Evolutionary conservation across 225 moss, liverwort and hornwort genomes (phyloP), one percentile per base, ranked within the genome.

Genomic region (Lunularia cruciata): DNA sequence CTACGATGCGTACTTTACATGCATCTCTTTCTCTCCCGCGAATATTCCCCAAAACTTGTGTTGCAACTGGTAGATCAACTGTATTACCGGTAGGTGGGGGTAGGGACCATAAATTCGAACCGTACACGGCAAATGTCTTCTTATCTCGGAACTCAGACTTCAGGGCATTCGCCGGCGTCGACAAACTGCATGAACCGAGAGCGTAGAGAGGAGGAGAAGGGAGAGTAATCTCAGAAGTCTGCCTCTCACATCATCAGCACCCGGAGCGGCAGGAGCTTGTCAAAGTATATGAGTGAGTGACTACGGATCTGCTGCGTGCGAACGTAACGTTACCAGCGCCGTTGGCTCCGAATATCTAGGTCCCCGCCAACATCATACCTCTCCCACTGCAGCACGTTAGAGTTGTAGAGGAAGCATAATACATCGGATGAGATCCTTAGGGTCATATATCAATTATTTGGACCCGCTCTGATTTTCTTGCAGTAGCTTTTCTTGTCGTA

Each of bases 21-120:
- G 56, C 25, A 57, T 57, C 56, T 6, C 18, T 5, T 8, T 16
- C 31, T 57, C 26, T 37, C 36, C 34, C 16, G 11, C 28, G 60
- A 20, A 60, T 60, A 60, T 60, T 58, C 58, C 27, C 10, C 15
- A 3, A 1, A 1, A 31, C 13, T 30, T 15, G 13, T 37, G 6
- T 18, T 3, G 46, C n/a, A 27, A 65, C 65, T 30, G 65, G 65
- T 47, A 46, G 65, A 31, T 65, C 47, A 65, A 65, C 65, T 65
- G 47, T 46, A 46, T 65, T 65, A 65, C 65, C 65, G 65, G 46
- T 47, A 47, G 65, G 30, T 32, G 46, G 47, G 37, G 30, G 65
- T 46, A 45, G 46, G 47, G 65, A 65, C 65, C 65, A 30, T 65
- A 65, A 65, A 65, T 47, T 19, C 26, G 8, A 65, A 47, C 26